Conservation (phyloP, 2,329 filamentous ascomycete species). For the Microdochium bolleyi region DNA sequence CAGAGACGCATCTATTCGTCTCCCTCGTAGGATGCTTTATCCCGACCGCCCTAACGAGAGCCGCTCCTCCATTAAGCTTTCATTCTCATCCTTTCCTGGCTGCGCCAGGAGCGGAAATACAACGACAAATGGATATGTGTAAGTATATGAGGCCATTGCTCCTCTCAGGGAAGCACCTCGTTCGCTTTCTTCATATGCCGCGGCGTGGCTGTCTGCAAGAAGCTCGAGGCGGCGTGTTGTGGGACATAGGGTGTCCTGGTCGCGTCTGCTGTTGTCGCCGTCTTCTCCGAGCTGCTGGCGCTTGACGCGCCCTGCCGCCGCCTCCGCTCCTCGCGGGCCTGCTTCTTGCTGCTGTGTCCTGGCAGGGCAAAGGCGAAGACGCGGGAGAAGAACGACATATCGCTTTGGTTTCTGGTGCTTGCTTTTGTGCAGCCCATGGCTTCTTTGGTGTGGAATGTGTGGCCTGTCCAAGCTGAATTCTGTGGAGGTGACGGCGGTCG, state of each 20-base stretch:
- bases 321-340: background rate
- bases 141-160: too few relatives aligned
- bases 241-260: conserved; percentile 19
- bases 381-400: background rate
- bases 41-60: too few relatives aligned
- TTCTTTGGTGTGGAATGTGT: background rate
- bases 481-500: too few relatives aligned
- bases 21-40: too few relatives aligned
- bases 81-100: too few relatives aligned
- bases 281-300: background rate
- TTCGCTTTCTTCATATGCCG: conserved; percentile 27
- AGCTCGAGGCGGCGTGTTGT: conserved; percentile 30
- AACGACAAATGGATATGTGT: too few relatives aligned
- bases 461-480: too few relatives aligned
- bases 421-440: background rate
- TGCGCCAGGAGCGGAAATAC: too few relatives aligned
- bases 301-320: background rate
- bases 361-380: background rate
- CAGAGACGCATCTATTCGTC: too few relatives aligned
- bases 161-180: conserved; percentile 13
- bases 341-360: background rate
- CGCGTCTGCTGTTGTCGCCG: background rate
- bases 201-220: conserved; percentile 32
- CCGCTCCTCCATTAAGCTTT: too few relatives aligned
- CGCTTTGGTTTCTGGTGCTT: background rate